Percentiles rank a stretch among this genome's conserved stretches.
Evolutionary conservation across 495 filamentous ascomycete genomes (phyloP).

Genomic region (Letharia columbiana): DNA sequence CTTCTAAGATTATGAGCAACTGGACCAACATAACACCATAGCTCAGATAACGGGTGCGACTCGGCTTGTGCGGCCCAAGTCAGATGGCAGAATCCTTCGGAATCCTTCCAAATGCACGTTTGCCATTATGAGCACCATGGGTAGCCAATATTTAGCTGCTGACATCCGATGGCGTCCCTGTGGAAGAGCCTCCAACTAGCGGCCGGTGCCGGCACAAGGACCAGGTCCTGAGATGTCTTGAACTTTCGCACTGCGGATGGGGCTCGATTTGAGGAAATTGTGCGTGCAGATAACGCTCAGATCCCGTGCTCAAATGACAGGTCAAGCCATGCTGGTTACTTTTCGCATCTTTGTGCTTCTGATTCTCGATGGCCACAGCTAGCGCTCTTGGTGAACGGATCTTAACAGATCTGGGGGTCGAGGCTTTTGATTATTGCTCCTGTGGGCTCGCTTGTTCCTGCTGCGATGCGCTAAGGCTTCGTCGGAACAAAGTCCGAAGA

Average conservation of each 20-base stretch:
- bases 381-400: neutral
- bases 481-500: neutral
- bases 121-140: neutral
- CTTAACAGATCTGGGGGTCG: neutral
- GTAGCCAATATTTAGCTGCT: neutral
- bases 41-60: neutral
- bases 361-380: neutral
- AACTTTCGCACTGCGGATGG: neutral
- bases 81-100: neutral
- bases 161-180: neutral
- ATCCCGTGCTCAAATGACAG: neutral
- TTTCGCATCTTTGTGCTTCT: neutral
- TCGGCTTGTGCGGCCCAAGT: neutral
- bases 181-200: neutral
- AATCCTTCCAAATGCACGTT: neutral
- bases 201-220: slow-evolving; percentile 1
- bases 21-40: neutral
- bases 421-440: neutral
- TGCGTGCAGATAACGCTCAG: neutral
- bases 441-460: neutral
- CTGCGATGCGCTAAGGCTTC: neutral
- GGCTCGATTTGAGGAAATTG: neutral
- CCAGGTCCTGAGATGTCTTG: neutral
- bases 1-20: neutral
- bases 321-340: neutral